A percentile compares a stretch with the other conserved stretches of the same genome.
Evolutionary conservation across 352 stramenopile genomes (phyloP).

Genomic region (Peronospora belbahrii): DNA sequence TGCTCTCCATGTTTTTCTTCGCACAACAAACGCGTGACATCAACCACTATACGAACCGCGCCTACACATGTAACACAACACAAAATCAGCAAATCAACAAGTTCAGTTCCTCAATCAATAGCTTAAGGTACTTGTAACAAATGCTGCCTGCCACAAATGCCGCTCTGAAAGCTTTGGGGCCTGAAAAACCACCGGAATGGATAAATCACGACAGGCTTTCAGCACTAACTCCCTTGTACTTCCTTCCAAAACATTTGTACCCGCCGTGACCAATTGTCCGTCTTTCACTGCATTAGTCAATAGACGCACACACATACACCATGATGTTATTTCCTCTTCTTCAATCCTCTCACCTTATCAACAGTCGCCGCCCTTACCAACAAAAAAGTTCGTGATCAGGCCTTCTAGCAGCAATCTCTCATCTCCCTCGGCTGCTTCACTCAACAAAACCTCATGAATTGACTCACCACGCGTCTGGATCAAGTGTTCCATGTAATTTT

Average conservation of each 20-base stretch:
- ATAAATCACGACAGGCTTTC: slow-evolving; percentile 41
- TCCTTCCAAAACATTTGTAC: slow-evolving; percentile 37
- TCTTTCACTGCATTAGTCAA: slow-evolving; percentile 30
- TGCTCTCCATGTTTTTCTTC: slow-evolving; percentile 1
- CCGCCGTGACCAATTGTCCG: slow-evolving; percentile 40
- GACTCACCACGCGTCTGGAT: slow-evolving; percentile 9
- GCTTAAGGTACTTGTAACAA: slow-evolving; percentile 52
- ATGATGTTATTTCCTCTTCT: not conserved
- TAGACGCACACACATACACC: slow-evolving; percentile 2
- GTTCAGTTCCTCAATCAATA: not conserved
- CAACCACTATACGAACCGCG: slow-evolving; percentile 22
- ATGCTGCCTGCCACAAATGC: slow-evolving; percentile 50
- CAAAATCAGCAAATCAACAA: not conserved
- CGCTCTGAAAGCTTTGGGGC: slow-evolving; percentile 46
- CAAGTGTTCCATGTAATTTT: slow-evolving; percentile 25
- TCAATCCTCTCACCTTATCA: not conserved
- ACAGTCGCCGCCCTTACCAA: slow-evolving; percentile 33
- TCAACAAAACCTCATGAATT: slow-evolving; percentile 60
- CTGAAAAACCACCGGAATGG: slow-evolving; percentile 48
- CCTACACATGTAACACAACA: slow-evolving; percentile 7
- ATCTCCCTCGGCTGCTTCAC: slow-evolving; percentile 5
- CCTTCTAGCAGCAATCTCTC: slow-evolving; percentile 56
- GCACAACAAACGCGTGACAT: slow-evolving; percentile 21
- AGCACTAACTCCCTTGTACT: slow-evolving; percentile 63
- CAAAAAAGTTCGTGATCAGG: slow-evolving; percentile 75